Conservation (phyloP, 2,329 filamentous ascomycete genomes). For the Fusarium xyrophilum region DNA sequence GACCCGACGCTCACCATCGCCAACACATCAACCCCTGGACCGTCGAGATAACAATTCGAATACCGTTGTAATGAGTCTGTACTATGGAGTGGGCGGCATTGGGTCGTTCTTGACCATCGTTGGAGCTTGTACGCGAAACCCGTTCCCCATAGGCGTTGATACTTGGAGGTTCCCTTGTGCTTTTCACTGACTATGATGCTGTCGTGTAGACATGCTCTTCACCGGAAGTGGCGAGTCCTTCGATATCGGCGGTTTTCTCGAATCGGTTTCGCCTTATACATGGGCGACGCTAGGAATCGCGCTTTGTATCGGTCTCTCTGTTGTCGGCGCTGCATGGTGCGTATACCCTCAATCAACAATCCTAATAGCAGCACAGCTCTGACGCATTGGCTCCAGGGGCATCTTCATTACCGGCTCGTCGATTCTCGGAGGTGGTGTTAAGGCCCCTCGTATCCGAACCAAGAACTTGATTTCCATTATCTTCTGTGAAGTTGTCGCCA, state of each 20-base stretch:
- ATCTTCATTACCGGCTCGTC: conserved; percentile 99
- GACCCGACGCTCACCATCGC: conserved; percentile 30
- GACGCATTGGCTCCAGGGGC: conserved; percentile 67
- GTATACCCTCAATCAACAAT: conserved; percentile 37
- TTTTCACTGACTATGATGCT: conserved; percentile 30
- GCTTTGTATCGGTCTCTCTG: conserved; percentile 93
- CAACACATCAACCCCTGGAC: conserved; percentile 28
- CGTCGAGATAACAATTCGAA: conserved; percentile 36
- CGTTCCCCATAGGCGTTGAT: conserved; percentile 5
- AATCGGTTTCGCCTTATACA: conserved; percentile 89
- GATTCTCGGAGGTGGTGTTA: conserved; percentile 95
- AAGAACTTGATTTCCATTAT: conserved; percentile 99
- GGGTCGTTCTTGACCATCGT: conserved; percentile 73
- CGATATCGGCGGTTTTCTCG: conserved; percentile 95
- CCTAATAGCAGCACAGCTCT: conserved; percentile 21
- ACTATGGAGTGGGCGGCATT: conserved; percentile 73
- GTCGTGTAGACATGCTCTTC: conserved; percentile 88
- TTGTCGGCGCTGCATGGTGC: conserved; percentile 97
- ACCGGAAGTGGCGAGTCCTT: conserved; percentile 95
- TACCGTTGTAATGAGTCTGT: conserved; percentile 69
- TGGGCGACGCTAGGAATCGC: conserved; percentile 92
- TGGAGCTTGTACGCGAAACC: conserved; percentile 73
- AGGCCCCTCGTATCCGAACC: conserved; percentile 94
- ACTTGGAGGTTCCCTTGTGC: conserved; percentile 3
- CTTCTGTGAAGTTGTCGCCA: conserved; percentile 99